Conservation (phyloP, 441 rosid genomes). For the Metrosideros polymorpha region DNA sequence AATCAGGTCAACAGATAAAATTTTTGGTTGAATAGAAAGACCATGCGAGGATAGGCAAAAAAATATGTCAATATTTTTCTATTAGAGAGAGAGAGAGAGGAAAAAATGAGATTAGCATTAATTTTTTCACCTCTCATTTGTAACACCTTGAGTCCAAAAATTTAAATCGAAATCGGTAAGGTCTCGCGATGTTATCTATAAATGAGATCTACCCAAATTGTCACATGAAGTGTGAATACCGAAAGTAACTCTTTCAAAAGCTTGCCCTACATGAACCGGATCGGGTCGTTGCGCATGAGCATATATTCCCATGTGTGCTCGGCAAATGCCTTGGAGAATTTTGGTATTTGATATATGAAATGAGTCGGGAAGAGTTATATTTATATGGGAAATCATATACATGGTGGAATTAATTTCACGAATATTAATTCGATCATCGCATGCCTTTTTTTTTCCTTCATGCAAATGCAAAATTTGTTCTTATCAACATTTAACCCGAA, state of each 20-base stretch:
- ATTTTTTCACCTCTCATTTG: neutral
- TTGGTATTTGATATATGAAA: neutral
- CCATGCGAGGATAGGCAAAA: neutral
- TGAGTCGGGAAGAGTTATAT: neutral
- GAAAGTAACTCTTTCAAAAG: neutral
- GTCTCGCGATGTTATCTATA: rapidly evolving
- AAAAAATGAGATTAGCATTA: neutral
- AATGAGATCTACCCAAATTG: neutral
- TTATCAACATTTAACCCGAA: neutral
- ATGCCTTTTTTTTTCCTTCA: neutral
- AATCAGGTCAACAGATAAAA: neutral
- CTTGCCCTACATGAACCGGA: rapidly evolving
- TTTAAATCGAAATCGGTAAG: rapidly evolving
- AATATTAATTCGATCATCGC: neutral
- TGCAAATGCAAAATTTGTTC: neutral
- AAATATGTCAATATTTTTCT: neutral
- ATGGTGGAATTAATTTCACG: neutral
- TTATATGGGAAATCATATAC: neutral
- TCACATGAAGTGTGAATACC: rapidly evolving
- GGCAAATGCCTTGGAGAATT: rapidly evolving
- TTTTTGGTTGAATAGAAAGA: neutral
- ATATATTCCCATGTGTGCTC: neutral
- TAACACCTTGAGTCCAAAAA: neutral
- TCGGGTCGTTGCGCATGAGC: neutral
- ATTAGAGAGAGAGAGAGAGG: neutral